Conservation (phyloP, 1,284 basidiomycete species). For the Malassezia yamatoensis region DNA sequence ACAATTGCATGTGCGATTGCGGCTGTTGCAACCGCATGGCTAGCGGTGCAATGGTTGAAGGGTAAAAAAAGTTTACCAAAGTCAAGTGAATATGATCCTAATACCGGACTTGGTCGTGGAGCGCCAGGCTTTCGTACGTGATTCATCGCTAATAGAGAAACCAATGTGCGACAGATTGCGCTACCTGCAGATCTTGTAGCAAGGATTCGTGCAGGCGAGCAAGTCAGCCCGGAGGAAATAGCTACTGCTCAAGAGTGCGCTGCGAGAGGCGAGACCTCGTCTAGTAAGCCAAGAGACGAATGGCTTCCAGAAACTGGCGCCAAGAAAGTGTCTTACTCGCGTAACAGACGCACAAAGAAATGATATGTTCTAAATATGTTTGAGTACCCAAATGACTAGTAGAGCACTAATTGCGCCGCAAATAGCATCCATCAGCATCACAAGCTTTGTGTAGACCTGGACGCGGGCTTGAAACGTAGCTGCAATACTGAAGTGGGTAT, state of each 20-base stretch:
- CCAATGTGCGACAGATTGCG: constrained; percentile 23
- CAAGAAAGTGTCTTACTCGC: not conserved
- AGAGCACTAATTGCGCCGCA: constrained; percentile 9
- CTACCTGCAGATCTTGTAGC: constrained; percentile 27
- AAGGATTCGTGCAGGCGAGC: constrained; percentile 30
- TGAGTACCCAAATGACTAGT: constrained; percentile 9
- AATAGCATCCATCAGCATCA: constrained; percentile 4
- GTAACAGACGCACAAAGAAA: not conserved
- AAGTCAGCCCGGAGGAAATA: constrained; percentile 30
- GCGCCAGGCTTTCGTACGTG: constrained; percentile 30
- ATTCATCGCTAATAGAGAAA: constrained; percentile 16
- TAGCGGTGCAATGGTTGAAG: not conserved
- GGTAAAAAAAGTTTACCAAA: not conserved
- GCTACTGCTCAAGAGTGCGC: constrained; percentile 20
- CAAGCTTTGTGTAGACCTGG: not conserved
- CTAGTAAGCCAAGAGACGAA: constrained; percentile 12
- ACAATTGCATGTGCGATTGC: not conserved
- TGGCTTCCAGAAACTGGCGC: constrained; percentile 15
- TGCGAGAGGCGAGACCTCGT: constrained; percentile 5
- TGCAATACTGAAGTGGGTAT: not conserved
- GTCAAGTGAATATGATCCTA: constrained; percentile 23
- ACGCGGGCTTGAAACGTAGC: not conserved
- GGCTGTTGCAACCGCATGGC: not conserved
- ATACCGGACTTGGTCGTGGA: constrained; percentile 28
- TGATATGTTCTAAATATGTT: constrained; percentile 4